Percentiles rank a stretch among this genome's conserved stretches.
phyloP scores from a whole-genome alignment of 1,139 yeast species.

The Yamadazyma spencermartinsiae region DNA sequence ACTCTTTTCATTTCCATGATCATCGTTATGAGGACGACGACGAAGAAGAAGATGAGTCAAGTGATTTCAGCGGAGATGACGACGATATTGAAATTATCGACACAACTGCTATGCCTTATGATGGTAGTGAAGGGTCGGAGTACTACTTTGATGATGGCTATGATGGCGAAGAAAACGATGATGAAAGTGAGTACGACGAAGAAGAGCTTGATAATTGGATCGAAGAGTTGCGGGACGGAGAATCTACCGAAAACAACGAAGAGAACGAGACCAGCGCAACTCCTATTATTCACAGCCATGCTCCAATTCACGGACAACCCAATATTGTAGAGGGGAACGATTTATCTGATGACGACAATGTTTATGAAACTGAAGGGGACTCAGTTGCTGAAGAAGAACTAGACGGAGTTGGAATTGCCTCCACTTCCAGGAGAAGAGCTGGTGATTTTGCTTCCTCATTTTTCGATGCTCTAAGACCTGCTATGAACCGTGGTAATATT shows the following conservation, averaged over 20 bases:
- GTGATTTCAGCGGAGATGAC: slow-evolving; percentile 23
- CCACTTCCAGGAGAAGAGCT: slow-evolving; percentile 17
- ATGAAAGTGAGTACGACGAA: slow-evolving; percentile 37
- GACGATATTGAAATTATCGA: slow-evolving; percentile 45
- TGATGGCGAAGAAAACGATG: slow-evolving; percentile 31
- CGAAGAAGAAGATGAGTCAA: slow-evolving; percentile 8
- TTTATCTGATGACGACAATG: slow-evolving; percentile 21
- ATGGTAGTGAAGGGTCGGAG: slow-evolving; percentile 20
- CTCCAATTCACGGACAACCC: slow-evolving; percentile 18
- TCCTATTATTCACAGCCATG: slow-evolving; percentile 1
- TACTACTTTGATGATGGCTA: slow-evolving; percentile 29
- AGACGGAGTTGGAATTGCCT: slow-evolving; percentile 16
- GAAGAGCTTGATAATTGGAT: slow-evolving; percentile 48
- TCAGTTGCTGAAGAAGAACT: slow-evolving; percentile 24
- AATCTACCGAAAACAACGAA: slow-evolving; percentile 16
- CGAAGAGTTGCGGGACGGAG: slow-evolving; percentile 39
- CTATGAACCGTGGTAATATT: slow-evolving; percentile 19
- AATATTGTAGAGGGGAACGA: slow-evolving; percentile 29
- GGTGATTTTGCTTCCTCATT: slow-evolving; percentile 25
- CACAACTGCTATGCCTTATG: slow-evolving; percentile 34
- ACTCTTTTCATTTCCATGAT: slow-evolving; percentile 14
- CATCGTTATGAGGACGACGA: slow-evolving; percentile 17
- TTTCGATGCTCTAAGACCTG: slow-evolving; percentile 27
- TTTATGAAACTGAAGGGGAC: slow-evolving; percentile 25
- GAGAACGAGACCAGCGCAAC: slow-evolving; percentile 8